phyloP scores from a whole-genome alignment of 306 rosid species.

The Quercus berberidifolia region DNA sequence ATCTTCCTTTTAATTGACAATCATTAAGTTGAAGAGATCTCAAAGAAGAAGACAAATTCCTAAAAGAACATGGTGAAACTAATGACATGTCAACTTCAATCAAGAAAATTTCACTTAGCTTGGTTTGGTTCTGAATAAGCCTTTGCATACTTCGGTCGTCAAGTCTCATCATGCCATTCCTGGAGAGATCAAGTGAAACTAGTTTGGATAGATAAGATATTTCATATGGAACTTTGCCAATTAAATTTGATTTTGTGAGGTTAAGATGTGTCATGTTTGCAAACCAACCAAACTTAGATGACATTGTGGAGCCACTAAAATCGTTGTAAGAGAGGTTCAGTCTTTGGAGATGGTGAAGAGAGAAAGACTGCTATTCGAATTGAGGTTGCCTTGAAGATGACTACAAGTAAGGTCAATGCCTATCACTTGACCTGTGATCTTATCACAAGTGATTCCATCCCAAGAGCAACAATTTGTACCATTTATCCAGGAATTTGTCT shows the following conservation, averaged over 20 bases:
- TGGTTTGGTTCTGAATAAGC: neutral
- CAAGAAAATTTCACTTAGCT: neutral
- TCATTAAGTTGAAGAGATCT: too few relatives aligned
- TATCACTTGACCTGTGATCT: neutral
- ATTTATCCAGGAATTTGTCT: neutral
- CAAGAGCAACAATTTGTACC: conserved; percentile 3
- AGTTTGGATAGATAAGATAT: conserved; percentile 10
- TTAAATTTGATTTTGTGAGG: neutral
- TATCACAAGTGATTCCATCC: conserved; percentile 20
- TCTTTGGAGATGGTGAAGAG: neutral
- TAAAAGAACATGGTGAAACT: too few relatives aligned
- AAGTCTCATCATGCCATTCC: too few relatives aligned
- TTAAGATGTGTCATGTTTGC: neutral
- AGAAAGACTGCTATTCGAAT: neutral
- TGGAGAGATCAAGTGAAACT: neutral
- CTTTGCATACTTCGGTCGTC: neutral
- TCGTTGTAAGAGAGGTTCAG: neutral
- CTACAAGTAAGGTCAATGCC: neutral
- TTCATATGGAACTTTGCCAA: neutral
- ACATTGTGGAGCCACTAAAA: too few relatives aligned
- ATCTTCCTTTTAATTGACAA: neutral
- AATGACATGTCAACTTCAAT: neutral
- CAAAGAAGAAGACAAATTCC: too few relatives aligned
- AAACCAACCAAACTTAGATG: neutral
- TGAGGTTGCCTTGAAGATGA: neutral